Conservation (phyloP, 1,284 basidiomycete species). For the Cryptococcus sp. region DNA sequence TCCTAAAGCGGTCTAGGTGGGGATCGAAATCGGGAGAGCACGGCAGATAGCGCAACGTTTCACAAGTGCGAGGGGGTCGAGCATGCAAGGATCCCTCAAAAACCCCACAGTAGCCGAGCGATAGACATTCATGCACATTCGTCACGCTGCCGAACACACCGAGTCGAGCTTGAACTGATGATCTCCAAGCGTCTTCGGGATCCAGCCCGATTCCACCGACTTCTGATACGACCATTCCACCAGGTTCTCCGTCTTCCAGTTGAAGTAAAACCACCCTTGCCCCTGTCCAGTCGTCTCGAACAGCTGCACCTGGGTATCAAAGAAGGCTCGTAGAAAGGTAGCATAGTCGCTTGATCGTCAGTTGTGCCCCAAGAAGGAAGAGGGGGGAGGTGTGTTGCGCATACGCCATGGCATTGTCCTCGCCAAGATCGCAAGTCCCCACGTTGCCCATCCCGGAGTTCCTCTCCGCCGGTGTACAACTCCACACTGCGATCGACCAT, state of each 20-base stretch:
- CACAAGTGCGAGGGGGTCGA: too few species aligned
- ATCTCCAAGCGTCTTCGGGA: conserved; percentile 59
- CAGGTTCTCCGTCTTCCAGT: conserved; percentile 55
- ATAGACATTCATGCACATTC: neutral
- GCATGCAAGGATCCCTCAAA: too few species aligned
- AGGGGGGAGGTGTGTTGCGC: too few species aligned
- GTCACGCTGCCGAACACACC: conserved; percentile 47
- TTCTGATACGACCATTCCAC: conserved; percentile 54
- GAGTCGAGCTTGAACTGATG: conserved; percentile 47
- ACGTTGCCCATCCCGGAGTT: neutral
- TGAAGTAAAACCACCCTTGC: conserved; percentile 46
- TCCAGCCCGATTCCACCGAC: conserved; percentile 73
- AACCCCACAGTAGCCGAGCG: too few species aligned
- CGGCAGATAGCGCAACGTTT: too few species aligned
- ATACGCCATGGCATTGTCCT: neutral
- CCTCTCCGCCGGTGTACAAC: neutral
- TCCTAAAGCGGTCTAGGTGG: too few species aligned
- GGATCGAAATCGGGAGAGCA: too few species aligned
- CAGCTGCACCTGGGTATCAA: conserved; percentile 65
- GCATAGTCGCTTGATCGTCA: conserved; percentile 75
- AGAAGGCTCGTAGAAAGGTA: conserved; percentile 71
- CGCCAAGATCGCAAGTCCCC: neutral
- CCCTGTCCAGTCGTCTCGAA: conserved; percentile 37
- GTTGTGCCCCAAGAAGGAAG: too few species aligned
- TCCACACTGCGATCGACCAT: neutral